Base-by-base conservation (phyloP, 164 flowering plant species). In the Santalum album region DNA sequence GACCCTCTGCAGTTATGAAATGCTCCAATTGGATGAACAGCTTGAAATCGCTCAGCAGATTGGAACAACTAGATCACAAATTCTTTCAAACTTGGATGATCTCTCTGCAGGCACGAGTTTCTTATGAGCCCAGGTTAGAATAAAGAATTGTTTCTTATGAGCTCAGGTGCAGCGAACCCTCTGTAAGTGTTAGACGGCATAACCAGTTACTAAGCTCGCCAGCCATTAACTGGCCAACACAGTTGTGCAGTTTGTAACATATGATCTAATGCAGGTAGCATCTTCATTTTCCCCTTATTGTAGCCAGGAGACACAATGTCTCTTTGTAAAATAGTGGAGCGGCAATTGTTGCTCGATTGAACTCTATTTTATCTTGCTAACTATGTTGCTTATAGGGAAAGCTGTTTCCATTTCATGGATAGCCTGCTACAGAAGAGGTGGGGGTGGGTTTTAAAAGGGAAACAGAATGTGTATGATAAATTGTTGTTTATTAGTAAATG, bases 1-100 rank as follows among this genome's bases (percentile, higher is more conserved):
- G 27, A n/a, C n/a, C n/a, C n/a, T n/a, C n/a, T 46, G 75, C 83
- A 89, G 99, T 57, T 94, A 85, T 57, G 96, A 87, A 63, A 79
- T 87, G 90, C 80, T 94, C 27, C 80, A 83, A 16, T 69, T 87
- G 61, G 97, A 87, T 64, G 85, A 90, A 51, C 99, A 87, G 74
- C 75, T 85, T 42, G 97, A 87, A 39, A 76, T 94, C 52, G 88
- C 92, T 23, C 64, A 84, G 42, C 96, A 87, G 73, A 76, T 83
- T 55, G 94, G 97, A 48, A 92, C 99, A 18, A 92, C 96, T 20
- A 85, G 96, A 17, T 57, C 75, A 6, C 95, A 92, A 52, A 85
- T 92, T 45, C 68, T 92, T 42, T 75, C 88, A 21, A 92, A 83
- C 61, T 69, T 92, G 66, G 85, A 75, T 56, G 99, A 89, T 51